These are phyloP conservation scores for Thalassia testudinum DNA, from an alignment of 116 monocot genomes.

Conservation along the genomic window DNA sequence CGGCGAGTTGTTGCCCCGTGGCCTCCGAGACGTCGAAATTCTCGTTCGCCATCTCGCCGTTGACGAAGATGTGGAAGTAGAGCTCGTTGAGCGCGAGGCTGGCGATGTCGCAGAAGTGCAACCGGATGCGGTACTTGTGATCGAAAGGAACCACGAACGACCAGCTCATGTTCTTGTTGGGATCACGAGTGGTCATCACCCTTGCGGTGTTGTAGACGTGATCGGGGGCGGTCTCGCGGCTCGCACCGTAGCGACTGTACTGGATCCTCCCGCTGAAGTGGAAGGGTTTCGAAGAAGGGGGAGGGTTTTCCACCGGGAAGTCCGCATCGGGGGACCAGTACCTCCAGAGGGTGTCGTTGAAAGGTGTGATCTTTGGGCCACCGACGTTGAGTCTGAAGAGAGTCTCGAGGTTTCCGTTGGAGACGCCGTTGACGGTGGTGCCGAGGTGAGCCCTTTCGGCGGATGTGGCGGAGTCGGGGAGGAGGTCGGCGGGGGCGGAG, in stretches of 20 bases:
- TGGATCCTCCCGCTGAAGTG: conserved; percentile 1
- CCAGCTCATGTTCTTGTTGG: conserved; percentile 56
- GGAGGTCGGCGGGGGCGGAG: conserved; percentile 38
- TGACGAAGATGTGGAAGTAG: conserved; percentile 48
- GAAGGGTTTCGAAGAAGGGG: not conserved
- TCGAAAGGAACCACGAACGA: conserved; percentile 17
- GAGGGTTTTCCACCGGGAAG: not conserved
- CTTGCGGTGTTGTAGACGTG: conserved; percentile 43
- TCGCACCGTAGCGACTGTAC: not conserved
- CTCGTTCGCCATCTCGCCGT: conserved; percentile 26
- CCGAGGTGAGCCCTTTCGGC: not conserved
- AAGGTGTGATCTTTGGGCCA: conserved; percentile 31
- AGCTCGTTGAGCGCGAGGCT: not conserved
- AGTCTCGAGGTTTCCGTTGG: conserved; percentile 22
- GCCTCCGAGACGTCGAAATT: conserved; percentile 57
- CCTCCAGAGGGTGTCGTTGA: conserved; percentile 68
- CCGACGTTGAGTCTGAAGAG: conserved; percentile 60
- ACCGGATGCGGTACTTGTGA: conserved; percentile 24
- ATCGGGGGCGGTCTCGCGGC: conserved; percentile 27
- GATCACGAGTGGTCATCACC: conserved; percentile 6
- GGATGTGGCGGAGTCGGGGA: not conserved
- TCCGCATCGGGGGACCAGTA: conserved; percentile 42
- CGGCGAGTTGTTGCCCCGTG: conserved; percentile 26
- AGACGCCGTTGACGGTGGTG: not conserved
- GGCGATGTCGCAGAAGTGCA: conserved; percentile 80